Evolutionary conservation across 495 filamentous ascomycete genomes (phyloP).

Genomic region (Penicillium paxilli): DNA sequence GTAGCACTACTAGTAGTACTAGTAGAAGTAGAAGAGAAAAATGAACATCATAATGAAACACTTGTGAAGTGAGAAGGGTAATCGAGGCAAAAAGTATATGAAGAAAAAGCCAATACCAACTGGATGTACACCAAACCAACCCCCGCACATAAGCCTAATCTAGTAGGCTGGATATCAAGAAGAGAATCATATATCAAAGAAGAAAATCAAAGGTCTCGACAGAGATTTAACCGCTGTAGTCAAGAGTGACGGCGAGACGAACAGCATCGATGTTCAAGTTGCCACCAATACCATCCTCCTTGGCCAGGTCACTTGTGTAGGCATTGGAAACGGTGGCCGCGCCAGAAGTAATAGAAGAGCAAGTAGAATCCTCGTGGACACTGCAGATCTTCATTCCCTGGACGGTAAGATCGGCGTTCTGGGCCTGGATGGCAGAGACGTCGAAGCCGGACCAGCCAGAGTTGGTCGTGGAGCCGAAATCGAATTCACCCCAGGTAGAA

Average conservation of each 20-base stretch:
- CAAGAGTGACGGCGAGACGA: conserved; percentile 28
- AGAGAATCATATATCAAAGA: conserved; percentile 3
- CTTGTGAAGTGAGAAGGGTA: conserved; percentile 2
- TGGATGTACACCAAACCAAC: conserved; percentile 16
- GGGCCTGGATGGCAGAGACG: conserved; percentile 38
- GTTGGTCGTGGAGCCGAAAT: conserved; percentile 36
- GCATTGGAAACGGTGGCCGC: conserved; percentile 32
- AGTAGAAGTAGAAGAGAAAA: neutral
- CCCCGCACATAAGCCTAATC: conserved; percentile 9
- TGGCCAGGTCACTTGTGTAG: conserved; percentile 30
- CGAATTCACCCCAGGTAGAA: conserved; percentile 46
- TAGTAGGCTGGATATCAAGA: neutral
- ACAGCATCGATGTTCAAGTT: conserved; percentile 33
- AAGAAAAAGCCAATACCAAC: conserved; percentile 7
- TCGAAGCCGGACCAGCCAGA: conserved; percentile 43
- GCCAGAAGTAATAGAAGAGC: conserved; percentile 33
- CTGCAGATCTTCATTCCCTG: conserved; percentile 40
- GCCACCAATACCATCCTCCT: conserved; percentile 38
- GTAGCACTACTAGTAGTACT: too few relatives aligned
- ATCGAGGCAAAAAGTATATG: conserved; percentile 7
- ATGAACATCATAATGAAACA: conserved; percentile 8
- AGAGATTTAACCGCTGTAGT: conserved; percentile 26
- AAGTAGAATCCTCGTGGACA: conserved; percentile 13
- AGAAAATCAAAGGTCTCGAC: conserved; percentile 5
- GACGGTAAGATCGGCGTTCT: conserved; percentile 31